Conservation (phyloP, 2,329 filamentous ascomycete species). For the Xylaria sp. region DNA sequence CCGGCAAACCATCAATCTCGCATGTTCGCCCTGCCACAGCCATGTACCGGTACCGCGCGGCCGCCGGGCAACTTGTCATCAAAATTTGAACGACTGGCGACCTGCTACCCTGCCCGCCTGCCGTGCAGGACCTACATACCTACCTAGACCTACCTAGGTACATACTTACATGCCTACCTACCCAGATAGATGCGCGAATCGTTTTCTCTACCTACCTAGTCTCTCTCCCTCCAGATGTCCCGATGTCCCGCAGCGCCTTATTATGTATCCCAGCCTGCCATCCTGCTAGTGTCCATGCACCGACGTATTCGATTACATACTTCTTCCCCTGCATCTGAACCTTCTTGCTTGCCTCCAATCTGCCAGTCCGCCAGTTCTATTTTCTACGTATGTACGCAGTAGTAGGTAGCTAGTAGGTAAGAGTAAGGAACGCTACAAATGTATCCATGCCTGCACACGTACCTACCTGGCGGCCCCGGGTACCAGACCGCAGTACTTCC, state of each 20-base stretch:
- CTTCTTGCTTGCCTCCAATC: conserved; percentile 13
- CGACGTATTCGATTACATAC: no score
- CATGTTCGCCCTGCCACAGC: conserved; percentile 3
- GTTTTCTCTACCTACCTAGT: conserved; percentile 1
- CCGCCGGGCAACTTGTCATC: conserved; percentile 23
- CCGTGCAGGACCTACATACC: not conserved
- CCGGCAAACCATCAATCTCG: conserved; percentile 7
- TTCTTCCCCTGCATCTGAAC: not conserved
- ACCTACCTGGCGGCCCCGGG: no score
- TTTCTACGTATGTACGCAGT: not conserved
- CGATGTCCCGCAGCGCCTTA: no score
- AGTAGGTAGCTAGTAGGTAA: no score
- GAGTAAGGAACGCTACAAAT: conserved; percentile 2
- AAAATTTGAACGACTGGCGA: conserved; percentile 29
- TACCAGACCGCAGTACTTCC: no score
- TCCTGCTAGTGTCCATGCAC: no score
- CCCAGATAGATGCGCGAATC: not conserved
- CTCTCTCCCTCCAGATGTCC: no score
- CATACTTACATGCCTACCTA: conserved; percentile 1
- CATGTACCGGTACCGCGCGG: conserved; percentile 20
- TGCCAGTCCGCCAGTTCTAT: not conserved
- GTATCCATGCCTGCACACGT: conserved; percentile 8
- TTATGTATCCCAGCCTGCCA: no score
- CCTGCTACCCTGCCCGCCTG: not conserved
- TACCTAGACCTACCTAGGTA: not conserved